These are phyloP conservation scores for Perkinsus chesapeaki DNA, from an alignment of 169 alveolate species.

Conservation along the genomic window DNA sequence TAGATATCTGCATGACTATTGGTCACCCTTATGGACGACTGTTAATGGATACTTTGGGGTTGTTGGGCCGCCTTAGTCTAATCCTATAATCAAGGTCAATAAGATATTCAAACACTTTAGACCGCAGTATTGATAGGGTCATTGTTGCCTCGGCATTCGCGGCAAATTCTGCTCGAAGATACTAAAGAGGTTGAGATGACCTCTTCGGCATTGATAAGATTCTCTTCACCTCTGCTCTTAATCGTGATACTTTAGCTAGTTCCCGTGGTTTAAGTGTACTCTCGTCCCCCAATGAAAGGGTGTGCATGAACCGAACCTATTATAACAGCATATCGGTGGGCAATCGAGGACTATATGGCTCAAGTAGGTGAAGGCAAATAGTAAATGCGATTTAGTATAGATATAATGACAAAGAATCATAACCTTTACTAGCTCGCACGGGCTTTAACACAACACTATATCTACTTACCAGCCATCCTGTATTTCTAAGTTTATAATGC, in stretches of 20 bases:
- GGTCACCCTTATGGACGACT: background rate
- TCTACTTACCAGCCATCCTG: background rate
- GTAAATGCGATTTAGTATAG: too few species aligned
- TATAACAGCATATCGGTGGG: too few species aligned
- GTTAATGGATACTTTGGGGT: background rate
- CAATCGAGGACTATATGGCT: too few species aligned
- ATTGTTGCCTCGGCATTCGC: background rate
- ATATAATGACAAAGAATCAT: too few species aligned
- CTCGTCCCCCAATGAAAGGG: background rate
- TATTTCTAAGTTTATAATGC: background rate
- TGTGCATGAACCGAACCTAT: background rate
- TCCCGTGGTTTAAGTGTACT: background rate
- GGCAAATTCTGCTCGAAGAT: background rate
- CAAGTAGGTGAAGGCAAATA: too few species aligned
- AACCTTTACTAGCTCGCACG: too few species aligned
- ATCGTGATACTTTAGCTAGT: background rate
- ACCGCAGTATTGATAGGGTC: background rate
- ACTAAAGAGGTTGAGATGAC: background rate
- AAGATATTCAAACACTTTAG: background rate
- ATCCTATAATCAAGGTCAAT: background rate
- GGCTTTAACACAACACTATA: too few species aligned
- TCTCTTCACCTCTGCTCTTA: background rate
- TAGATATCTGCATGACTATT: background rate
- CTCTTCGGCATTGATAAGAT: background rate
- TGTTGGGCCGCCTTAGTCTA: background rate